phyloP scores from a whole-genome alignment of 2,329 filamentous ascomycete genomes.

The Thielaviopsis punctulata region DNA sequence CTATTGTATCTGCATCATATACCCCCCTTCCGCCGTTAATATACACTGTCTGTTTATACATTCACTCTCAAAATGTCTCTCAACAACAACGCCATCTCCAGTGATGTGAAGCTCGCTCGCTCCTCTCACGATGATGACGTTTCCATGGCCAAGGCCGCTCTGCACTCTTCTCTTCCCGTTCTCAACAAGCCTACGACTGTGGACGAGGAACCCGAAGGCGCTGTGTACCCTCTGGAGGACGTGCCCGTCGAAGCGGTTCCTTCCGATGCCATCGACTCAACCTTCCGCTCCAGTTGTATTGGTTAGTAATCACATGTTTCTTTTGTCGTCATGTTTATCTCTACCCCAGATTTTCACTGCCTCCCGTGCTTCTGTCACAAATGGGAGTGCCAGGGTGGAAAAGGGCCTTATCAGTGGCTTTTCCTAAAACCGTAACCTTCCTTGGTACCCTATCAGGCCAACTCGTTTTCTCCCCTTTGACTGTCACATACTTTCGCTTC shows the following conservation, averaged over 20 bases:
- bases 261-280: conserved; percentile 39
- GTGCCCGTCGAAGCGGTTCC: conserved; percentile 32
- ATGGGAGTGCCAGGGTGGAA: neutral
- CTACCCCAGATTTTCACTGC: conserved; percentile 1
- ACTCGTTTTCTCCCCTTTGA: too few species aligned
- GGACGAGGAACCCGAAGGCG: conserved; percentile 5
- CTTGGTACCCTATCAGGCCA: too few species aligned
- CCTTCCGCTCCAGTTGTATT: conserved; percentile 43
- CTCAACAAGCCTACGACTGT: conserved; percentile 10
- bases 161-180: neutral
- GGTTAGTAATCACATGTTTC: conserved; percentile 23
- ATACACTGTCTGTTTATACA: neutral
- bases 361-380: neutral
- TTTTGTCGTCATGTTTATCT: neutral
- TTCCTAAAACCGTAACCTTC: neutral
- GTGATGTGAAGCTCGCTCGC: conserved; percentile 15
- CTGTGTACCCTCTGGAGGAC: conserved; percentile 38
- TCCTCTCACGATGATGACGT: conserved; percentile 24
- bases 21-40: too few species aligned
- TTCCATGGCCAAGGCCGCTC: neutral
- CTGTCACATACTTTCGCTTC: neutral
- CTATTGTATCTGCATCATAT: neutral
- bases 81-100: neutral
- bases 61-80: neutral
- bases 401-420: neutral